Percentiles rank a stretch among this genome's conserved stretches.
Conservation (phyloP, 495 filamentous ascomycete genomes). For the Penicillium lagena region DNA sequence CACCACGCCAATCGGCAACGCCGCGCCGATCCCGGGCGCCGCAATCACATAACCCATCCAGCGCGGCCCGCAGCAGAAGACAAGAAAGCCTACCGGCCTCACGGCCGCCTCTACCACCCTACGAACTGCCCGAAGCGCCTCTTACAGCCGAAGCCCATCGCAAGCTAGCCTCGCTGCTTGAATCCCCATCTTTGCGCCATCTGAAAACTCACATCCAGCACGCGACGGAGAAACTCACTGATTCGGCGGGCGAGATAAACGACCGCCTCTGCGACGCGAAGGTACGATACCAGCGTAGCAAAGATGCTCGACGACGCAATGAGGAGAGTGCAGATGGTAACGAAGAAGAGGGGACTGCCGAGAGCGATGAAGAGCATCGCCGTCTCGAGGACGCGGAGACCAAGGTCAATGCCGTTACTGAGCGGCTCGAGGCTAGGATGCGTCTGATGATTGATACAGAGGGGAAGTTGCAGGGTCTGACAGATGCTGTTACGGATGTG, state of each 20-base stretch:
- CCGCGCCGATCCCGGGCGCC: too few species aligned
- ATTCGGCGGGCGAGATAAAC: conserved; percentile 41
- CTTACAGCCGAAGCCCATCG: conserved; percentile 29
- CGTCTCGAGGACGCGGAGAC: conserved; percentile 22
- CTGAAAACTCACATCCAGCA: conserved; percentile 30
- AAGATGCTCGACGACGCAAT: conserved; percentile 9
- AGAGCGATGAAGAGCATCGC: conserved; percentile 12
- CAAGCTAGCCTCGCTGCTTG: conserved; percentile 25
- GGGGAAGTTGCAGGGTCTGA: conserved; percentile 24
- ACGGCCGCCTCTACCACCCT: conserved; percentile 42
- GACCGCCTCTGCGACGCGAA: conserved; percentile 34
- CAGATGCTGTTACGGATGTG: conserved; percentile 22
- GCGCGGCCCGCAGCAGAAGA: too few species aligned
- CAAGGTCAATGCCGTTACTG: conserved; percentile 25
- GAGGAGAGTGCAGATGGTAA: conserved; percentile 4
- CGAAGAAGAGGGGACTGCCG: conserved; percentile 6
- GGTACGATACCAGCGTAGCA: conserved; percentile 22
- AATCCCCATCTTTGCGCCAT: conserved; percentile 19
- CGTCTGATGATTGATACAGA: conserved; percentile 35
- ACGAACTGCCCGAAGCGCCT: conserved; percentile 50
- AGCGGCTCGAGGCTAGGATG: conserved; percentile 31
- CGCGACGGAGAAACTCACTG: conserved; percentile 30
- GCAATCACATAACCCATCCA: too few species aligned
- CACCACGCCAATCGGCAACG: too few species aligned
- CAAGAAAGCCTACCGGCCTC: too few species aligned